Evolutionary conservation across 768 basidiomycete species (phyloP).

Genomic region (Boletus eberwhitei): DNA sequence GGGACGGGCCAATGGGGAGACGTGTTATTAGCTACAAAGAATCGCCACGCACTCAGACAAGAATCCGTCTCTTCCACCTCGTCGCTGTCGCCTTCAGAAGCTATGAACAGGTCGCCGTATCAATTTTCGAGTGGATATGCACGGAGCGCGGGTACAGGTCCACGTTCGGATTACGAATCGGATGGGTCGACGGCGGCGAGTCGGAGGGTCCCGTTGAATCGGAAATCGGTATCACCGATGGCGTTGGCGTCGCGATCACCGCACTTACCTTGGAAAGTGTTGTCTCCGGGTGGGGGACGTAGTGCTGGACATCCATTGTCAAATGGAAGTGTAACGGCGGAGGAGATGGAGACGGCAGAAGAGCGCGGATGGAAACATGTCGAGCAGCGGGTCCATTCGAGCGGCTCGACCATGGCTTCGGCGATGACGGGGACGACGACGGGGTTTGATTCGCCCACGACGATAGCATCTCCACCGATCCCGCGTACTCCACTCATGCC

Average conservation of each 20-base stretch:
- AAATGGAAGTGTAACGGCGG: slow-evolving; percentile 14
- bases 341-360: slow-evolving; percentile 22
- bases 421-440: slow-evolving; percentile 6
- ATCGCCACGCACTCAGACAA: slow-evolving; percentile 40
- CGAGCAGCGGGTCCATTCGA: slow-evolving; percentile 10
- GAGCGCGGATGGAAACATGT: slow-evolving; percentile 33
- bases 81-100: slow-evolving; percentile 59
- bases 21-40: slow-evolving; percentile 35
- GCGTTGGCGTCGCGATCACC: slow-evolving; percentile 48
- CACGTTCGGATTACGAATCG: slow-evolving; percentile 53
- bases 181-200: slow-evolving; percentile 44
- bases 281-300: slow-evolving; percentile 41
- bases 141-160: slow-evolving; percentile 23
- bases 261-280: slow-evolving; percentile 32
- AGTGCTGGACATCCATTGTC: slow-evolving; percentile 12
- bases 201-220: slow-evolving; percentile 60
- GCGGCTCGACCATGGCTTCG: neutral
- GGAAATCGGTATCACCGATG: slow-evolving; percentile 70
- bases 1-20: slow-evolving; percentile 45
- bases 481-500: slow-evolving; percentile 38
- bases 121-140: slow-evolving; percentile 10
- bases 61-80: slow-evolving; percentile 64
- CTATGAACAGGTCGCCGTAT: slow-evolving; percentile 31
- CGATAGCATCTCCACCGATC: slow-evolving; percentile 37
- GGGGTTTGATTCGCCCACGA: slow-evolving; percentile 37